A percentile compares a stretch with the other conserved stretches of the same genome.
Conservation (phyloP, 1,284 basidiomycete genomes). For the Mrakiaceae sp. region DNA sequence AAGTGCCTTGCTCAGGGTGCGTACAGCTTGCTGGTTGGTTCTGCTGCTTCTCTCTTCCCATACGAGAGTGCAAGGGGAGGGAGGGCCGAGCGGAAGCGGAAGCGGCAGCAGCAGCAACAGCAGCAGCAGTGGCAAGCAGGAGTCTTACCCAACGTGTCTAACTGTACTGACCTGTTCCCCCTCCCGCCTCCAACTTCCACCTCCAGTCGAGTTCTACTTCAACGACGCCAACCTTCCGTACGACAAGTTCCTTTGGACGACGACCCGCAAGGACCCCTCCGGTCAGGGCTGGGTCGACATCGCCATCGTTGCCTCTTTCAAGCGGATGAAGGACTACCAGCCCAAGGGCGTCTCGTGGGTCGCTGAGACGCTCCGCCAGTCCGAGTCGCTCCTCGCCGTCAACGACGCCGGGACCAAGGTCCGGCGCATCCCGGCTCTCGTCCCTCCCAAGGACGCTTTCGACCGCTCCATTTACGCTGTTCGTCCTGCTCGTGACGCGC, state of each 20-base stretch:
- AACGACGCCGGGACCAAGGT: conserved; percentile 63
- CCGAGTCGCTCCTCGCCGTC: conserved; percentile 60
- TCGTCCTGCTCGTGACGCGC: conserved; percentile 30
- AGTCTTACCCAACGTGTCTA: too few relatives aligned
- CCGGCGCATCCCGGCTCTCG: conserved; percentile 56
- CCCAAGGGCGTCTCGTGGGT: conserved; percentile 54
- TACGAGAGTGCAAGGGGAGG: neutral
- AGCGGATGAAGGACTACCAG: conserved; percentile 75
- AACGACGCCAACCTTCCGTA: conserved; percentile 91
- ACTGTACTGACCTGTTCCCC: neutral
- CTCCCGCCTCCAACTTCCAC: neutral
- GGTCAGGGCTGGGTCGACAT: conserved; percentile 79
- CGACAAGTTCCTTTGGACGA: conserved; percentile 96
- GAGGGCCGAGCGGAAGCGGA: neutral
- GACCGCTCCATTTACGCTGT: conserved; percentile 75
- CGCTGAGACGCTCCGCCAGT: conserved; percentile 48
- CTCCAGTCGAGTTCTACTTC: conserved; percentile 91
- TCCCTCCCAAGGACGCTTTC: conserved; percentile 61
- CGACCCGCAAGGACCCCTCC: conserved; percentile 54
- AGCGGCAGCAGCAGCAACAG: neutral
- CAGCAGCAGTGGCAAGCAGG: too few relatives aligned
- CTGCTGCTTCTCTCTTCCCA: neutral
- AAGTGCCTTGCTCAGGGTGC: conserved; percentile 14
- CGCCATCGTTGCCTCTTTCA: conserved; percentile 82
- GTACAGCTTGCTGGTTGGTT: neutral